Percentiles rank a stretch among this genome's conserved stretches.
Conservation (phyloP, 73 alveolate genomes). For the Vitrella brassicaformis region DNA sequence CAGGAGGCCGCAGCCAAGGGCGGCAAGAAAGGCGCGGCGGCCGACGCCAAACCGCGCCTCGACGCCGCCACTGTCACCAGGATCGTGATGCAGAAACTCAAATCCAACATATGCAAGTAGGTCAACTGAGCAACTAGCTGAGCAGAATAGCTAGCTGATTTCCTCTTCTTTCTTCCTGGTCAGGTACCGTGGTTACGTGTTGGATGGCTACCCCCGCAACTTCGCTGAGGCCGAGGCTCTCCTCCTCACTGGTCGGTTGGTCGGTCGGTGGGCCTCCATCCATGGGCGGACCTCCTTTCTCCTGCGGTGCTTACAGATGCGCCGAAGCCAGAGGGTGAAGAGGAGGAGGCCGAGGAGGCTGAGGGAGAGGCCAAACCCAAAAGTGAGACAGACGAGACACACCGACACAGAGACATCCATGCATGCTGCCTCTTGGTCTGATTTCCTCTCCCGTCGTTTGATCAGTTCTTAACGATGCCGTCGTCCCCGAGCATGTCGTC, state of each 20-base stretch:
- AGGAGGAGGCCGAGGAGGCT: constrained; percentile 38
- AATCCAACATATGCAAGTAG: not conserved
- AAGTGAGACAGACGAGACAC: constrained; percentile 27
- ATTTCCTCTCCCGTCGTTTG: too few relatives aligned
- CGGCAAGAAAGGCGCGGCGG: constrained; percentile 9
- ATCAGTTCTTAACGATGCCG: too few relatives aligned
- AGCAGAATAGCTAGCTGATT: not conserved
- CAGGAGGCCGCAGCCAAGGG: too few relatives aligned
- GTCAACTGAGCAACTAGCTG: not conserved
- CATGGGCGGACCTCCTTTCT: constrained; percentile 6
- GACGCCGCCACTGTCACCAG: not conserved
- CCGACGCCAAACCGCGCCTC: not conserved
- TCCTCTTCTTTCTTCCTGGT: constrained; percentile 20
- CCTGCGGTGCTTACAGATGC: not conserved
- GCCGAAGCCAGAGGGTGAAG: constrained; percentile 38
- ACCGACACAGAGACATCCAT: too few relatives aligned
- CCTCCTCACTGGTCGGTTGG: constrained; percentile 12
- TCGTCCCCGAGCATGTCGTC: not conserved
- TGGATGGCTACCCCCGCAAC: constrained; percentile 79
- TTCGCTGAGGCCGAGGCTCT: constrained; percentile 59
- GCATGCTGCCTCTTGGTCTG: too few relatives aligned
- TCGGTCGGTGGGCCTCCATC: not conserved
- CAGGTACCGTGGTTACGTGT: constrained; percentile 77
- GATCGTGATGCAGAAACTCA: not conserved
- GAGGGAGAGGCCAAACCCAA: constrained; percentile 31